Conservation (phyloP, 2,329 filamentous ascomycete species). For the Zasmidium citrigriseum region DNA sequence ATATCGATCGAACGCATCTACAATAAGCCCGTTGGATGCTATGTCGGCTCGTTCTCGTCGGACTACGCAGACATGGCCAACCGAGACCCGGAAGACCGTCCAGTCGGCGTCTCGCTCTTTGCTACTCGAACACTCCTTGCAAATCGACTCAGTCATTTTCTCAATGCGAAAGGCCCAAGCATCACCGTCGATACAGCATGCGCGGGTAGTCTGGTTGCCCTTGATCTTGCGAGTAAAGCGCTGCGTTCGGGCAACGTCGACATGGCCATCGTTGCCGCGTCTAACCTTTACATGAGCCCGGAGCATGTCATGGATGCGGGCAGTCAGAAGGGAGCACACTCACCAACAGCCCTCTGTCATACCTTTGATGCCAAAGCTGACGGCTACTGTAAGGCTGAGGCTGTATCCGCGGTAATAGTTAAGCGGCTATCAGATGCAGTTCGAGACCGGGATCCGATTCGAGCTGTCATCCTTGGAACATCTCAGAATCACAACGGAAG, state of each 20-base stretch:
- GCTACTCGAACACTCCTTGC: constrained; percentile 17
- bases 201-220: constrained; percentile 40
- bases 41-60: not conserved
- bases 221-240: constrained; percentile 33
- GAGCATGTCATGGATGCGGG: not conserved
- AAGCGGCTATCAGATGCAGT: constrained; percentile 19
- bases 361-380: constrained; percentile 42
- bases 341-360: constrained; percentile 25
- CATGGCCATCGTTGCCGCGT: constrained; percentile 15
- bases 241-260: constrained; percentile 27
- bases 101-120: too few species aligned
- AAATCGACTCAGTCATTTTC: constrained; percentile 22
- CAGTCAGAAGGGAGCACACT: not conserved
- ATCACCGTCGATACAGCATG: constrained; percentile 45
- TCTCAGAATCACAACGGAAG: constrained; percentile 37
- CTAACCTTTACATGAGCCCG: constrained; percentile 25
- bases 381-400: constrained; percentile 56
- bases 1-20: constrained; percentile 2
- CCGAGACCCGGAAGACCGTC: constrained; percentile 4
- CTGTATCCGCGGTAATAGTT: constrained; percentile 51
- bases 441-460: constrained; percentile 21
- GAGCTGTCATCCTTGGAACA: constrained; percentile 24
- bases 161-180: constrained; percentile 18
- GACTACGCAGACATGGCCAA: constrained; percentile 1
- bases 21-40: not conserved